Evolutionary conservation across 202 grass and related monocot species (phyloP).

Genomic region (Zoysia matrella): DNA sequence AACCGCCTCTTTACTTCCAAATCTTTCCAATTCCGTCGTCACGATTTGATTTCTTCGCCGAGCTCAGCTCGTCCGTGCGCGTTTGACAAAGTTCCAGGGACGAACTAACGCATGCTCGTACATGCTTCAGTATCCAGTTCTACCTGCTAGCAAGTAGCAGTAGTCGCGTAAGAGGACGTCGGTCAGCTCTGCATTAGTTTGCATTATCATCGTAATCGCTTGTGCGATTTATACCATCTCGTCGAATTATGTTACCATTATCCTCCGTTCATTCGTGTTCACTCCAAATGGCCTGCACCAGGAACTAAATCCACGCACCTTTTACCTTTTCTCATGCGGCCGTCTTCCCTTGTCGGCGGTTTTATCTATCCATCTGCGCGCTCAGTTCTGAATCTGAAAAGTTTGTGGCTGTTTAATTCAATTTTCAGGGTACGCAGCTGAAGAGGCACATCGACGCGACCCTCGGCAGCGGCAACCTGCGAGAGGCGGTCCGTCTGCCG

Average conservation of each 20-base stretch:
- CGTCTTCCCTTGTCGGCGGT: slow-evolving; percentile 17
- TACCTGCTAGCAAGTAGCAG: no score
- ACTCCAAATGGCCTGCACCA: not conserved
- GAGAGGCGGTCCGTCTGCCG: slow-evolving; percentile 79
- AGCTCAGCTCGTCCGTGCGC: not conserved
- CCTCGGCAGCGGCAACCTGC: slow-evolving; percentile 72
- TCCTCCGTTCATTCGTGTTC: no score
- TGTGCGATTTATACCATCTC: no score
- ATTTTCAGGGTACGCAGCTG: slow-evolving; percentile 68
- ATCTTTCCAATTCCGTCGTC: no score
- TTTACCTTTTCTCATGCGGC: not conserved
- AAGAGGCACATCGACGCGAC: slow-evolving; percentile 86
- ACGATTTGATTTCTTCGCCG: not conserved
- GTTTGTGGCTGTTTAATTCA: not conserved
- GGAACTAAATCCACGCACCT: not conserved
- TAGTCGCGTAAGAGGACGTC: not conserved
- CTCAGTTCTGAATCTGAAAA: slow-evolving; percentile 30
- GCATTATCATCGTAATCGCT: not conserved
- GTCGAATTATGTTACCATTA: no score
- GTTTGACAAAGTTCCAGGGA: not conserved
- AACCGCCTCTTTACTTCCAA: not conserved
- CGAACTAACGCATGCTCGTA: not conserved
- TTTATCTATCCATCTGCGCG: no score
- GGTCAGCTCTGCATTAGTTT: not conserved
- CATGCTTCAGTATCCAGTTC: not conserved